Conservation (phyloP, 352 stramenopile genomes). For the Pythium rishiriense region DNA sequence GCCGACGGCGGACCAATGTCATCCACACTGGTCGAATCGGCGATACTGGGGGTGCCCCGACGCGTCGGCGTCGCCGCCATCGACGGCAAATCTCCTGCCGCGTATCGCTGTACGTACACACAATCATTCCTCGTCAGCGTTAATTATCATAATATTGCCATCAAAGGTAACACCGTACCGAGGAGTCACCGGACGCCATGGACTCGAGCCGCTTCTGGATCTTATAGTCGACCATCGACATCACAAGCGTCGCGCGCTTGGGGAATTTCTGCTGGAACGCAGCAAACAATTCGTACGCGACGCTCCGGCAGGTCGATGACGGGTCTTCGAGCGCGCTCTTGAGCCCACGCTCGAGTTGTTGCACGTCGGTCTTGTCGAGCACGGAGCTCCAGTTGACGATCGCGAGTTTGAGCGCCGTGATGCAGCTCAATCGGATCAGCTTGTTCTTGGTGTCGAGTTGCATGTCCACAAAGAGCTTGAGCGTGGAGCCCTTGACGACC, state of each 20-base stretch:
- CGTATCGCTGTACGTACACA: background rate
- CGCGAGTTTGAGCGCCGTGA: slow-evolving; percentile 54
- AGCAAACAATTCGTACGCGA: slow-evolving; percentile 70
- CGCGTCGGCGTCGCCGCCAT: slow-evolving; percentile 1
- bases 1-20: slow-evolving; percentile 23
- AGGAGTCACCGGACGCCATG: slow-evolving; percentile 35
- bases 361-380: slow-evolving; percentile 79
- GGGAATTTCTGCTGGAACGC: slow-evolving; percentile 78
- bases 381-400: slow-evolving; percentile 68
- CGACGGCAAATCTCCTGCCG: slow-evolving; percentile 1
- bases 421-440: slow-evolving; percentile 73
- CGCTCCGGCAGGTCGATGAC: slow-evolving; percentile 64
- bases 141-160: background rate
- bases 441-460: slow-evolving; percentile 83
- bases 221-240: slow-evolving; percentile 78
- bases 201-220: slow-evolving; percentile 78
- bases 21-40: slow-evolving; percentile 49
- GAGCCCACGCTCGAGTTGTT: slow-evolving; percentile 77
- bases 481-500: slow-evolving; percentile 71
- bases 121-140: background rate
- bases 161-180: slow-evolving; percentile 9
- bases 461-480: slow-evolving; percentile 75
- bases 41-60: slow-evolving; percentile 8
- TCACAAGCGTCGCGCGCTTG: slow-evolving; percentile 65
- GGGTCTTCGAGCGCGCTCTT: slow-evolving; percentile 76